Evolutionary conservation across 2,329 filamentous ascomycete species (phyloP).

Genomic region (Arthrinium puccinioides): DNA sequence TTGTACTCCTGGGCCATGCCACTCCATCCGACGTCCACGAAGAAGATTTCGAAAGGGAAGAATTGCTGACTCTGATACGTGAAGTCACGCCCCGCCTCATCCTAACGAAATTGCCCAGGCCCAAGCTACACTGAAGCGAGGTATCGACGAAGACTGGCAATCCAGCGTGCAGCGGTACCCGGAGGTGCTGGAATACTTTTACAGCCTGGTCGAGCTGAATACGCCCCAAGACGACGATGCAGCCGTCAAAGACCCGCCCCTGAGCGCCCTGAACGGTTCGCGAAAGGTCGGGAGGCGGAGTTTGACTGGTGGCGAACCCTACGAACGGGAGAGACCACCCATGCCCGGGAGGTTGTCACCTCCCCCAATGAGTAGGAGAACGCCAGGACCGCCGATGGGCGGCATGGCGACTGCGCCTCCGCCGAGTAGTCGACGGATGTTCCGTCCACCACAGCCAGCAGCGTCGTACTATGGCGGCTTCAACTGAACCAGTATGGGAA

Average conservation of each 20-base stretch:
- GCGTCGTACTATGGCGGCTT: constrained; percentile 12
- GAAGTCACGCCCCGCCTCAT: constrained; percentile 47
- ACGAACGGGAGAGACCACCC: constrained; percentile 17
- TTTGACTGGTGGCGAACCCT: constrained; percentile 27
- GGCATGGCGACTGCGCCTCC: constrained; percentile 20
- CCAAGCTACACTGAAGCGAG: constrained; percentile 59
- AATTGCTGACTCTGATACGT: too few relatives aligned
- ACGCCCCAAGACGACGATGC: constrained; percentile 57
- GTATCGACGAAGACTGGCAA: constrained; percentile 75
- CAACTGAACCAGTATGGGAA: too few relatives aligned
- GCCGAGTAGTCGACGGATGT: constrained; percentile 5
- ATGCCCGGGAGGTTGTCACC: constrained; percentile 28
- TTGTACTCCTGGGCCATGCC: too few relatives aligned
- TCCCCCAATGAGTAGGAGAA: constrained; percentile 28
- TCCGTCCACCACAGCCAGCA: constrained; percentile 1
- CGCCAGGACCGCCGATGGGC: constrained; percentile 23
- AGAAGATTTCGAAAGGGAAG: too few relatives aligned
- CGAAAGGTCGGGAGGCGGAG: constrained; percentile 39
- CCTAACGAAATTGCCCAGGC: constrained; percentile 57
- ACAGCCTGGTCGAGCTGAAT: constrained; percentile 59
- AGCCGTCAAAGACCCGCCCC: constrained; percentile 51
- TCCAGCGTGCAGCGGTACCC: constrained; percentile 69
- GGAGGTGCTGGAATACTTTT: constrained; percentile 77
- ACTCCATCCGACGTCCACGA: too few relatives aligned
- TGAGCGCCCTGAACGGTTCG: constrained; percentile 43